A percentile compares a stretch with the other conserved stretches of the same genome.
These are phyloP conservation scores for Persicaria maculosa DNA, from an alignment of 148 eudicot species.

Conservation along the genomic window DNA sequence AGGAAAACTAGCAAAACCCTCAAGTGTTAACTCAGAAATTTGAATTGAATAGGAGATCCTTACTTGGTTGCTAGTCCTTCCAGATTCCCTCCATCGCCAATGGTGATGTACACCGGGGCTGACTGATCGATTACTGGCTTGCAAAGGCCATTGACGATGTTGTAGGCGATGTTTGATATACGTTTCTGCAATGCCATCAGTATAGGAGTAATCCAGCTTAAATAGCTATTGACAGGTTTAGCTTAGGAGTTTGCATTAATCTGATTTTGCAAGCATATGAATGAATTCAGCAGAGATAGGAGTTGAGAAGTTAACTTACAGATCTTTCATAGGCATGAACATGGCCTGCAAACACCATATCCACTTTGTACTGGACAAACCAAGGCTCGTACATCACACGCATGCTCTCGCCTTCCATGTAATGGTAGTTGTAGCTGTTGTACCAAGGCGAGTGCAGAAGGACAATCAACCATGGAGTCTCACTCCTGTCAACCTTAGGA, in stretches of 20 bases:
- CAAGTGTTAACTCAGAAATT: not conserved
- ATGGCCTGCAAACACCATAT: conserved; percentile 15
- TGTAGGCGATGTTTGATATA: conserved; percentile 14
- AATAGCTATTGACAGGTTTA: not conserved
- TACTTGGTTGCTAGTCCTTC: conserved; percentile 18
- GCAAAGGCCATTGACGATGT: conserved; percentile 11
- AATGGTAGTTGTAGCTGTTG: conserved; percentile 16
- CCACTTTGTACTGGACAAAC: conserved; percentile 13
- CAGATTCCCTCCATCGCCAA: conserved; percentile 18
- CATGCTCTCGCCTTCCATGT: conserved; percentile 19
- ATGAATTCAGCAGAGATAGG: conserved; percentile 2
- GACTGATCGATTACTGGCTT: conserved; percentile 1
- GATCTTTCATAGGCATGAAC: conserved; percentile 19
- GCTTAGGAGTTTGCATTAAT: not conserved
- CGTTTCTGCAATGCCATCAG: conserved; percentile 8
- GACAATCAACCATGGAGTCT: conserved; percentile 19
- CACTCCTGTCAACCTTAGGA: conserved; percentile 14
- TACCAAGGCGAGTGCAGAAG: conserved; percentile 16
- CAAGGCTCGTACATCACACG: conserved; percentile 14
- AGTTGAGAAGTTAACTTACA: conserved; percentile 10
- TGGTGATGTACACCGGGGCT: conserved; percentile 16
- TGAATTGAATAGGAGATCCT: not conserved
- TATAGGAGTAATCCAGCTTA: not conserved
- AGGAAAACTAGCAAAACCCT: not conserved
- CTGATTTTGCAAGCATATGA: not conserved